Evolutionary conservation across 139 green algal genomes (phyloP), one percentile per base, ranked within the genome.

Genomic region (Pseudopediastrum boryanum): DNA sequence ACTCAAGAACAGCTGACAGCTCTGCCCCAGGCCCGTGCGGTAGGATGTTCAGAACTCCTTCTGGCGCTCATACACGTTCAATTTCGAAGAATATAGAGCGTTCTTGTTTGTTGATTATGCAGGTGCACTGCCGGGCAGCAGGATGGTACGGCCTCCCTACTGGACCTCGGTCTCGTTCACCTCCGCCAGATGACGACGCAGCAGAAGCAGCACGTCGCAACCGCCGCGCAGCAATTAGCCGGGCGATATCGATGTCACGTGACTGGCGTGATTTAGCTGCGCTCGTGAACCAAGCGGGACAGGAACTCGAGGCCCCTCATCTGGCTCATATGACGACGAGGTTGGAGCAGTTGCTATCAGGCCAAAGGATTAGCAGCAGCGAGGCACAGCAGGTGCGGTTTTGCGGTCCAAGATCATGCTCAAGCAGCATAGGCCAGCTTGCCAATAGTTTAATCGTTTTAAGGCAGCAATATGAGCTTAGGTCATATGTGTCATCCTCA

Each of bases 351-450:
- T 6, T 76, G 50, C 50, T 76, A 13, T 39, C 36, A 10, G 64
- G 33, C 10, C 38, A 38, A 39, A 50, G 36, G 38, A 31, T 69
- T 16, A 33, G 35, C 39, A 8, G 27, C 21, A 31, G 36, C 29
- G 75, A 74, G n/a, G 63, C 72, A 25, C 56, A 27, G 29, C 74
- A 80, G 69, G 66, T 74, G 66, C 4, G 54, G 54, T 27, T n/a
- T n/a, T n/a, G n/a, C n/a, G n/a, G n/a, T n/a, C n/a, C n/a, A n/a
- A n/a, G n/a, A n/a, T n/a, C n/a, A n/a, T n/a, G n/a, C n/a, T n/a
- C n/a, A n/a, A n/a, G n/a, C n/a, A n/a, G n/a, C n/a, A n/a, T n/a
- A n/a, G n/a, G n/a, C n/a, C n/a, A n/a, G n/a, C n/a, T n/a, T n/a
- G n/a, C n/a, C n/a, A n/a, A n/a, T n/a, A n/a, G n/a, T n/a, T n/a